Evolutionary conservation across 2,329 filamentous ascomycete species (phyloP).

Genomic region (Exophiala bonariae): DNA sequence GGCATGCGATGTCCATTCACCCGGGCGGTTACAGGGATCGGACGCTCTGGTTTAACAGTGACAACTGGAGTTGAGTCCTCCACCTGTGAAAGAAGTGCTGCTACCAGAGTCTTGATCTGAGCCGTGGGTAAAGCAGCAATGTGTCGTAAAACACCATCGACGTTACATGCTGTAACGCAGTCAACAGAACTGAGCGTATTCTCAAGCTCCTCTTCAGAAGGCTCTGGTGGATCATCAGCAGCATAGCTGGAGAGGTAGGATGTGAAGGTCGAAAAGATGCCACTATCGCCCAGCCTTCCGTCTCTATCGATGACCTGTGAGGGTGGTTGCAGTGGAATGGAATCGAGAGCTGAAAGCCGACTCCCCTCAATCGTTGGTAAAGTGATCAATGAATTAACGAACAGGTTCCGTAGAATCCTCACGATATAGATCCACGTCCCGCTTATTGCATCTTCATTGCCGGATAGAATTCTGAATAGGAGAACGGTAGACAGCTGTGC

Average conservation of each 20-base stretch:
- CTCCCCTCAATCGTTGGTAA: constrained; percentile 57
- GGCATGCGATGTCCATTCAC: constrained; percentile 60
- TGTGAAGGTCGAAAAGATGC: constrained; percentile 90
- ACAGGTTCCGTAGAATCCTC: constrained; percentile 91
- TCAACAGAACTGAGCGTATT: constrained; percentile 93
- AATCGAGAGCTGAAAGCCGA: constrained; percentile 57
- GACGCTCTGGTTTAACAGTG: constrained; percentile 81
- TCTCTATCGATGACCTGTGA: constrained; percentile 91
- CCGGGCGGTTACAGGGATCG: constrained; percentile 59
- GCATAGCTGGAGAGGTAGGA: constrained; percentile 99
- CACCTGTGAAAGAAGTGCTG: constrained; percentile 76
- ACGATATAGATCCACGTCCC: constrained; percentile 66
- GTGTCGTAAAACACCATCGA: constrained; percentile 79
- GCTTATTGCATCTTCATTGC: constrained; percentile 74
- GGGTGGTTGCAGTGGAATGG: constrained; percentile 86
- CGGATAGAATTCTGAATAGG: constrained; percentile 87
- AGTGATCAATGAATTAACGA: constrained; percentile 85
- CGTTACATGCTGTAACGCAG: constrained; percentile 85
- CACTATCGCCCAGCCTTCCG: constrained; percentile 72
- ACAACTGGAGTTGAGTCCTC: constrained; percentile 79
- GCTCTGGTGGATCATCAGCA: constrained; percentile 94
- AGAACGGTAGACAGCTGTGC: constrained; percentile 92
- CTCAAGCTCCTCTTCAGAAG: constrained; percentile 94
- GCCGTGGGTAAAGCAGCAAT: constrained; percentile 68
- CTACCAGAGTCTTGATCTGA: constrained; percentile 63